Evolutionary conservation across 352 stramenopile genomes (phyloP).

Genomic region (Peronospora destructor): DNA sequence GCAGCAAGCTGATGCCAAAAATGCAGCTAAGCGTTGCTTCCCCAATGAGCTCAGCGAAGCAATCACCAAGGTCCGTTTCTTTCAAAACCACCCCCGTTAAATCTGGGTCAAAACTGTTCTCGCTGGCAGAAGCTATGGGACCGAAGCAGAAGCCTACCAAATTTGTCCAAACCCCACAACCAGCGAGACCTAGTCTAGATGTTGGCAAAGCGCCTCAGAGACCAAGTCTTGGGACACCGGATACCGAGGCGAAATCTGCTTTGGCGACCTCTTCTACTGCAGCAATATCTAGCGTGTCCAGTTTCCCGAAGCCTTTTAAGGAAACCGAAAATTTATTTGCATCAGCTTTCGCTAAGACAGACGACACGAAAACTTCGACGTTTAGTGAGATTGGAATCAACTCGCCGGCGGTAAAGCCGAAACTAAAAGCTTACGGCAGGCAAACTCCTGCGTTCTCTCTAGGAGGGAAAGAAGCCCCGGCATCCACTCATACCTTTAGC

Average conservation of each 20-base stretch:
- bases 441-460: conserved; percentile 21
- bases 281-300: conserved; percentile 18
- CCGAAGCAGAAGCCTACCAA: conserved; percentile 45
- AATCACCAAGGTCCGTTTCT: conserved; percentile 35
- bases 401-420: conserved; percentile 21
- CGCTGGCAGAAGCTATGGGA: conserved; percentile 50
- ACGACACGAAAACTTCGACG: conserved; percentile 9
- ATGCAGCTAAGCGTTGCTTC: conserved; percentile 62
- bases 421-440: conserved; percentile 10
- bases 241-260: conserved; percentile 11
- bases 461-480: conserved; percentile 24
- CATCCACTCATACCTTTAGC: conserved; percentile 20
- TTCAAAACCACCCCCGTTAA: conserved; percentile 55
- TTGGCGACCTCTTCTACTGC: conserved; percentile 5
- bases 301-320: conserved; percentile 24
- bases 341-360: conserved; percentile 6
- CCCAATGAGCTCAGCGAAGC: conserved; percentile 46
- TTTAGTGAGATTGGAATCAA: conserved; percentile 18
- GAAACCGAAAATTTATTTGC: conserved; percentile 7
- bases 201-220: conserved; percentile 37
- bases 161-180: conserved; percentile 42
- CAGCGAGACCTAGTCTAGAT: conserved; percentile 26
- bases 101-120: conserved; percentile 50
- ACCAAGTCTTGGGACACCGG: conserved; percentile 28
- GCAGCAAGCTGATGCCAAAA: conserved; percentile 65